phyloP scores from a whole-genome alignment of 441 rosid genomes.

The Arabidopsis lyrata region DNA sequence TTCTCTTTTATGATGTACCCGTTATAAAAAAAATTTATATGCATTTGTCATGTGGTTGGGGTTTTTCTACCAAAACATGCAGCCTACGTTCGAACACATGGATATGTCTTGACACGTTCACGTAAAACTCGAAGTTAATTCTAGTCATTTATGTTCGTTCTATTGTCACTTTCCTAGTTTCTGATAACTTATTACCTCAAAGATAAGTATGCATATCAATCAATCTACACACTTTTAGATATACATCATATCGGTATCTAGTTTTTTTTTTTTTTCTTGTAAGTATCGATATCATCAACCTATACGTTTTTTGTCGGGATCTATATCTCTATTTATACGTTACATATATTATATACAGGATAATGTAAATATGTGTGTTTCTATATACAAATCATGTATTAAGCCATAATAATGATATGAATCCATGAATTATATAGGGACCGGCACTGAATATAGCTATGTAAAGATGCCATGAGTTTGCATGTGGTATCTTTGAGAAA shows the following conservation, averaged over 20 bases:
- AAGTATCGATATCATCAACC: background rate
- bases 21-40: background rate
- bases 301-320: too few species aligned
- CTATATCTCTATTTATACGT: background rate
- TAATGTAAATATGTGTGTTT: background rate
- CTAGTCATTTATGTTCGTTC: background rate
- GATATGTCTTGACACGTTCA: slow-evolving; percentile 44
- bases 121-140: slow-evolving; percentile 35
- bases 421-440: background rate
- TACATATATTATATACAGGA: background rate
- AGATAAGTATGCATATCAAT: slow-evolving; percentile 39
- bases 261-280: background rate
- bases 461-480: slow-evolving; percentile 25
- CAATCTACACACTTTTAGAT: slow-evolving; percentile 41
- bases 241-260: slow-evolving; percentile 37
- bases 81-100: slow-evolving; percentile 42
- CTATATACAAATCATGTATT: background rate
- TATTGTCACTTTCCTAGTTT: slow-evolving; percentile 38
- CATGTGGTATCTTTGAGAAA: slow-evolving; percentile 42
- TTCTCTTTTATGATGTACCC: background rate
- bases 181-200: slow-evolving; percentile 45
- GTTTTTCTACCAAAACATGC: slow-evolving; percentile 36
- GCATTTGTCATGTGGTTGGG: slow-evolving; percentile 36
- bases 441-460: slow-evolving; percentile 7
- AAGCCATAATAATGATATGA: background rate